These are phyloP conservation scores for Penicillium sp. DNA, from an alignment of 2,329 filamentous ascomycete genomes.

Conservation along the genomic window DNA sequence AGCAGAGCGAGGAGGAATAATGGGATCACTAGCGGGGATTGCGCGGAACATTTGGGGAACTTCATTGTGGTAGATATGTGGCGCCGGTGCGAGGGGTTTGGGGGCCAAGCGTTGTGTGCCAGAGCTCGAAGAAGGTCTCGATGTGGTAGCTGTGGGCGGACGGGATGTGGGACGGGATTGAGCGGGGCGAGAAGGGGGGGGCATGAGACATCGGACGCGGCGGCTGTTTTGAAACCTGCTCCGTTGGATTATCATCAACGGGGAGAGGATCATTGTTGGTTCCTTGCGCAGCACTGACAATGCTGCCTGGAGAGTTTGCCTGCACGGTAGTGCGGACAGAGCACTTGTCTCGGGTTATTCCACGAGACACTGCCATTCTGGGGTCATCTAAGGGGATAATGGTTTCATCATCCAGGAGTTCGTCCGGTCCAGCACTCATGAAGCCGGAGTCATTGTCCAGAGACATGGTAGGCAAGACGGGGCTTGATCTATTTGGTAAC, in stretches of 20 bases:
- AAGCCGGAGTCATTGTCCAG: slow-evolving; percentile 71
- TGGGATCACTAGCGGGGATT: slow-evolving; percentile 55
- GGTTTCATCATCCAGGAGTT: slow-evolving; percentile 63
- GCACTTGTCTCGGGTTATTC: slow-evolving; percentile 19
- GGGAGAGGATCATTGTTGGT: slow-evolving; percentile 23
- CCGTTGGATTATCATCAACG: slow-evolving; percentile 19
- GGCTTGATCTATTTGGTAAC: slow-evolving; percentile 73
- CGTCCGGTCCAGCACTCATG: slow-evolving; percentile 75
- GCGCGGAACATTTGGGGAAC: slow-evolving; percentile 32
- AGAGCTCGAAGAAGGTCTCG: slow-evolving; percentile 41
- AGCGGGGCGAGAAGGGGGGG: slow-evolving; percentile 15
- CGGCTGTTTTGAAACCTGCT: slow-evolving; percentile 24
- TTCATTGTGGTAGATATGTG: slow-evolving; percentile 37
- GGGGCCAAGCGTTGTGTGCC: slow-evolving; percentile 33
- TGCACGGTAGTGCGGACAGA: slow-evolving; percentile 27
- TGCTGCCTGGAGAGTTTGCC: slow-evolving; percentile 30
- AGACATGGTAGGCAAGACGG: slow-evolving; percentile 64
- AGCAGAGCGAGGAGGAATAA: slow-evolving; percentile 32
- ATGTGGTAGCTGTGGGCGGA: slow-evolving; percentile 19
- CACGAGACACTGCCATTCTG: slow-evolving; percentile 21
- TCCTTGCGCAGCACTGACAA: slow-evolving; percentile 19
- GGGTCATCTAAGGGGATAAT: slow-evolving; percentile 30
- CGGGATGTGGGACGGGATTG: neutral
- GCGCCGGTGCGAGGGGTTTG: slow-evolving; percentile 42
- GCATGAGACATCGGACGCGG: slow-evolving; percentile 28